Base-by-base conservation (phyloP, 2,329 filamentous ascomycete species). In the Cadophora sp. region DNA sequence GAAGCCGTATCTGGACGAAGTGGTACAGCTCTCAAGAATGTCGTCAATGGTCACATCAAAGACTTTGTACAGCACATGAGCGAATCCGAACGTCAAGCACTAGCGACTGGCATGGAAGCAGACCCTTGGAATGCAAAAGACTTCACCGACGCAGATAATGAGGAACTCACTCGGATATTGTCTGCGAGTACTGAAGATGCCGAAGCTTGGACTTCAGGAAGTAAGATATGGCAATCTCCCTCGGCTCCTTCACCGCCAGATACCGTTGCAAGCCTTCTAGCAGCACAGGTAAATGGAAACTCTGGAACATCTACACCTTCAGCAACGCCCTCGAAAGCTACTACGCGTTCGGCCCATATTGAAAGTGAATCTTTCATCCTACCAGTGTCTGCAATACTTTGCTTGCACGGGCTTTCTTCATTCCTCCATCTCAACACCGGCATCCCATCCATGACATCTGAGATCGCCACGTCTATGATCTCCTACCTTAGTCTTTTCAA, bases 401-500 rank as follows among this genome's bases (percentile, higher is more conserved):
- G 96, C 71, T 86, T 99, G 65, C 86, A 89, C 66, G 93, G 92
- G 62, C 90, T 97, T 71, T 90, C 93, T 68, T 87, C 90, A 19
- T 97, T 97, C 79, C 85, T 97, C 71, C 92, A 92, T 70, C 86
- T 99, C 4, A 90, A 95, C 67, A 86, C 92, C 5, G 91, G 90
- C 37, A 95, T 98, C 67, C 95, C 96, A 1, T 95, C 91, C 69
- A 94, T 97, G 88, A 92, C 93, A 0, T 85, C 90, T 1, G 94
- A 97, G 68, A 90, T 97, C 64, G 92, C 93, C 0, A 83, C 87
- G 2, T 91, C 90, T 0, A 86, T 99, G 12, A 84, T 97, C 51
- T 91, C 96, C 26, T 97, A 97, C 76, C 85, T 98, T 16, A 92
- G 96, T 72, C 85, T 97, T 4, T 99, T 98, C 85, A 97, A 99